Base-by-base conservation (phyloP, 2,329 filamentous ascomycete species). In the Verticillium dahliae region DNA sequence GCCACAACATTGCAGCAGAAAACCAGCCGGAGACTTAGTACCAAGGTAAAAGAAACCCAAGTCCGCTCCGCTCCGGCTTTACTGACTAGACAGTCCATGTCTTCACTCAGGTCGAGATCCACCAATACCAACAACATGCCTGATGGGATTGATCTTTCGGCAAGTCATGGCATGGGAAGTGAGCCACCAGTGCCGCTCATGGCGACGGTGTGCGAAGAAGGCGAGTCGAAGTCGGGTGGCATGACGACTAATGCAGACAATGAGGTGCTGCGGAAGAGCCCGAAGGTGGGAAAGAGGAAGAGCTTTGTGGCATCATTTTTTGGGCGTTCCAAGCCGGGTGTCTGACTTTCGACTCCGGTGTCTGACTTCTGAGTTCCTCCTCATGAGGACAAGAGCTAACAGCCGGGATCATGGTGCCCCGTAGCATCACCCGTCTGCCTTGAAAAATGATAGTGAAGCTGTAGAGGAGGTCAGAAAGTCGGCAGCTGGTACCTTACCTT, bases 301-400 rank as follows among this genome's bases (percentile, higher is more conserved):
- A 82, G 80, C 65, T 81, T 82, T 55, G 76, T 81, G 38, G 73
- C 77, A 3, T 72, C 71, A 3, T 67, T 82, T 10, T 81, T 82
- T 67, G 72, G 74, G 18, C 56, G 56, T 6, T 33, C 37, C 45
- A 27, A 18, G 18, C 10, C 3, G 18, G 45, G 27, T 31, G 27
- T 31, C 27, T 31, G 27, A 31, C 3, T 31, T 31, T 31, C 27
- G 27, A 22, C 18, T 22, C 18, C 18, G 18, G 18, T 22, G 18
- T 22, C 18, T 22, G 18, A 22, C 18, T 22, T 22, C 18, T 22
- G 18, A 31, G 4, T 4, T 5, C 27, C 27, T 31, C 27, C 27
- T 31, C 27, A 4, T 31, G 27, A 31, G 27, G 5, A 5, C 27
- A 4, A 31, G 1, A 31, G 27, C 27, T 31, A 31, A 31, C 4